Base-by-base conservation (phyloP, 768 basidiomycete species). In the Tulasnella sp. region DNA sequence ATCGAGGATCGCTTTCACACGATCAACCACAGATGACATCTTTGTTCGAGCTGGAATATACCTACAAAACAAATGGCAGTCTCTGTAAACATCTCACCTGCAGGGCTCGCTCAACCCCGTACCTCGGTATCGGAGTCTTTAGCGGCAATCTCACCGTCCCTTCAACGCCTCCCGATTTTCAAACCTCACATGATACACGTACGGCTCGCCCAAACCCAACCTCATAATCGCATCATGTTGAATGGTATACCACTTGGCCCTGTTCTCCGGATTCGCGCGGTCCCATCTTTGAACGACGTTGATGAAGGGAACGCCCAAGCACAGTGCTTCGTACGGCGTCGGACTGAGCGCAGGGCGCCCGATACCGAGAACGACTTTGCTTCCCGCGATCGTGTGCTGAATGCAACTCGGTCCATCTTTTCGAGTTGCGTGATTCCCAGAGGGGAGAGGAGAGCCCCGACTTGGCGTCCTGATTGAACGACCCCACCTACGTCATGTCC, bases 181-280 rank as follows among this genome's bases (percentile, higher is more conserved):
- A 34, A 70, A 67, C 29, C 75, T 73, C 1, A 78, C 75, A 39
- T 77, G 75, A 67, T 79, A 79, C 39, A 79, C 77, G 37, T 75
- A 76, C 2, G 78, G 78, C 26, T 77, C 75, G 0, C 64, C 62
- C 11, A 67, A 1, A n/a, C 36, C 66, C 2, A 75, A 65, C 26
- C 68, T 72, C 32, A 74, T 29, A 16, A 77, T 37, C 1, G 75
- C 76, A 59, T 77, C 76, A 39, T 78, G 77, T 65, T 79, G 78
- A 1, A 75, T n/a, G n/a, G n/a, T 72, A 19, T 64, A 35, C 79
- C 79, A 79, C 19, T 52, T 63, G 16, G 71, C 39, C n/a, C 76
- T 68, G 62, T 79, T 73, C 9, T 77, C 70, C 1, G 77, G 78
- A 26, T 78, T 37, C n/a, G n/a, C n/a, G n/a, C n/a, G n/a, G n/a